These are phyloP conservation scores for Exophiala bonariae DNA, from an alignment of 2,329 filamentous ascomycete species.

Conservation along the genomic window DNA sequence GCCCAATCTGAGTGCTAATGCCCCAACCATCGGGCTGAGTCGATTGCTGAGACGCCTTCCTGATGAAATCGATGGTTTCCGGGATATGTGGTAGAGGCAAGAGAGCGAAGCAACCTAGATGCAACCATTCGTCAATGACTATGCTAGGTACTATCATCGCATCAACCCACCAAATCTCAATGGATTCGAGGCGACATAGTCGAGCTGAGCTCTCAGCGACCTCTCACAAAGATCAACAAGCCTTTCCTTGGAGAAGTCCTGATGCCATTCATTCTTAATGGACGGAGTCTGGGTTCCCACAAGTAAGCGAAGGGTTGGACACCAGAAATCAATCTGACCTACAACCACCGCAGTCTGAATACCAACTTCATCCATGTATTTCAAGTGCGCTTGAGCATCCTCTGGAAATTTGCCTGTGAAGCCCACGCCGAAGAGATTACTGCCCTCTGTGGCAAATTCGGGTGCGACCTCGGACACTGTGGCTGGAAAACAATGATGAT, in stretches of 20 bases:
- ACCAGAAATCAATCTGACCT: no score
- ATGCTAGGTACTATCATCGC: neutral
- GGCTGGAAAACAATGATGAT: constrained; percentile 1
- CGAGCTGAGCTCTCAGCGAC: neutral
- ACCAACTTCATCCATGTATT: constrained; percentile 6
- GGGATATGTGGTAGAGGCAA: neutral
- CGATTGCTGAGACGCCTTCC: neutral
- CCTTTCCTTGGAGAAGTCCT: neutral
- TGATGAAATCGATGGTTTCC: neutral
- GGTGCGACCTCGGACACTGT: neutral
- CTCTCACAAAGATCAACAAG: neutral
- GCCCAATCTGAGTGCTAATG: neutral
- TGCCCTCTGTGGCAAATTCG: neutral
- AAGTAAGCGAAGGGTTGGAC: neutral
- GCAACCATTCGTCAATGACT: neutral
- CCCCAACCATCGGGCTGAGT: neutral
- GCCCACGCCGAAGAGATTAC: neutral
- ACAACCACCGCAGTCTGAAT: constrained; percentile 2
- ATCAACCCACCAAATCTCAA: neutral
- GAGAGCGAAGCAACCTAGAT: neutral
- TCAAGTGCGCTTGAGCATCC: neutral
- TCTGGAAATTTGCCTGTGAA: neutral
- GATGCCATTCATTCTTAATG: constrained; percentile 1
- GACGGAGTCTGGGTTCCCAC: neutral
- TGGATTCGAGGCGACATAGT: neutral